Conservation (phyloP, 352 stramenopile species). For the Pythium chondricola region DNA sequence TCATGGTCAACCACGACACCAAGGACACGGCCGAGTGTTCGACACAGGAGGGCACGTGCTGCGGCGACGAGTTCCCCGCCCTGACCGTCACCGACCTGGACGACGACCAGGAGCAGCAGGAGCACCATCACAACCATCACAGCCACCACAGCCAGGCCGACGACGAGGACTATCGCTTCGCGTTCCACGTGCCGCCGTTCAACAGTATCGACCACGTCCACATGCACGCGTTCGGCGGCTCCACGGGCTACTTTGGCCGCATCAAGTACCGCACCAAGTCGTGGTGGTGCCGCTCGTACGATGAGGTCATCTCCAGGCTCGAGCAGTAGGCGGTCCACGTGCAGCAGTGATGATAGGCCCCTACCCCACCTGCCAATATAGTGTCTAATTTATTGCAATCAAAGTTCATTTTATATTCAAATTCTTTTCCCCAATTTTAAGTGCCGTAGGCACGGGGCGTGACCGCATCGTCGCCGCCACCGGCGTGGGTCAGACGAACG, state of each 20-base stretch:
- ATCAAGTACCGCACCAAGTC: slow-evolving; percentile 81
- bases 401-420: no score
- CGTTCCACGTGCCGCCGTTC: slow-evolving; percentile 49
- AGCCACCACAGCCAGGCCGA: not conserved
- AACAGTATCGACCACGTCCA: slow-evolving; percentile 27
- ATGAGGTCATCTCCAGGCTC: slow-evolving; percentile 49
- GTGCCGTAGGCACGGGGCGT: no score
- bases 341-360: not conserved
- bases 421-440: no score
- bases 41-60: not conserved
- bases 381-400: no score
- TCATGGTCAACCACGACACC: not conserved
- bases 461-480: slow-evolving; percentile 10
- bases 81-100: not conserved
- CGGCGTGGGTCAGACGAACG: slow-evolving; percentile 40
- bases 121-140: not conserved
- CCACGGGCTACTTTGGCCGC: slow-evolving; percentile 42
- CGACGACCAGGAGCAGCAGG: slow-evolving; percentile 1
- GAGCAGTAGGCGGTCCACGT: slow-evolving; percentile 9
- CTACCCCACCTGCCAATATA: no score
- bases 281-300: slow-evolving; percentile 79
- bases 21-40: slow-evolving; percentile 2
- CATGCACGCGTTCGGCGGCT: slow-evolving; percentile 23
- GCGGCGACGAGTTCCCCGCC: not conserved
- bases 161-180: slow-evolving; percentile 14